phyloP scores from a whole-genome alignment of 352 stramenopile genomes.

The Phytophthora sp. region DNA sequence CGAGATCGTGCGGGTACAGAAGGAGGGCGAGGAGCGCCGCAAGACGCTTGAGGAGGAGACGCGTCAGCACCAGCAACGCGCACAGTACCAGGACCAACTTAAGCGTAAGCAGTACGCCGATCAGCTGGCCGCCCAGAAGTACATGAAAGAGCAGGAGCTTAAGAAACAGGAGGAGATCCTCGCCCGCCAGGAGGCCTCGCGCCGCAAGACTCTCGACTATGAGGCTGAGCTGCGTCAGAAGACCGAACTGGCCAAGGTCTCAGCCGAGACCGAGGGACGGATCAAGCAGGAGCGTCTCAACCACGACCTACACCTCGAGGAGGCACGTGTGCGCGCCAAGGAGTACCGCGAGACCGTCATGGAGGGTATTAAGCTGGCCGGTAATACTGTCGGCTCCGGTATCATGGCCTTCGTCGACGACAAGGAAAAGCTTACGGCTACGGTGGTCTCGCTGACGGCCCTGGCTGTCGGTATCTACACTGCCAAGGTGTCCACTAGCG shows the following conservation, averaged over 20 bases:
- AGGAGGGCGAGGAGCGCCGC: slow-evolving; percentile 95
- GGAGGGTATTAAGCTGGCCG: slow-evolving; percentile 95
- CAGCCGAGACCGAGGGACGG: slow-evolving; percentile 94
- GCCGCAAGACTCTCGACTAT: slow-evolving; percentile 97
- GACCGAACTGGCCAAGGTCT: slow-evolving; percentile 96
- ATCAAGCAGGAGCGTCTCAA: slow-evolving; percentile 98
- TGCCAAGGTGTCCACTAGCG: slow-evolving; percentile 92
- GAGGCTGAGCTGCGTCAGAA: slow-evolving; percentile 95
- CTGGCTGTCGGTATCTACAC: slow-evolving; percentile 97
- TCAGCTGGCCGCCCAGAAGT: slow-evolving; percentile 96
- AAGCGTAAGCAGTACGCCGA: slow-evolving; percentile 99
- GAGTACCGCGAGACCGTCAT: slow-evolving; percentile 94
- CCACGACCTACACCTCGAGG: slow-evolving; percentile 97
- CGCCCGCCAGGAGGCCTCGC: slow-evolving; percentile 94
- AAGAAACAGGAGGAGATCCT: slow-evolving; percentile 99
- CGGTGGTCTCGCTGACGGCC: slow-evolving; percentile 93
- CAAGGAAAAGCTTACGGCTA: slow-evolving; percentile 96
- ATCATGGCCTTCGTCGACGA: slow-evolving; percentile 95
- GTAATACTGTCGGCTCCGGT: slow-evolving; percentile 93
- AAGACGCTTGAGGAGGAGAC: slow-evolving; percentile 98
- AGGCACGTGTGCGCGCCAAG: slow-evolving; percentile 93
- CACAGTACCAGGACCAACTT: slow-evolving; percentile 98
- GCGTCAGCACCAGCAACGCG: slow-evolving; percentile 96
- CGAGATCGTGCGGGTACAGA: slow-evolving; percentile 95
- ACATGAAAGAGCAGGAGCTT: slow-evolving; percentile 95